Conservation (phyloP, 2,329 filamentous ascomycete genomes). For the Orbilia javanica region DNA sequence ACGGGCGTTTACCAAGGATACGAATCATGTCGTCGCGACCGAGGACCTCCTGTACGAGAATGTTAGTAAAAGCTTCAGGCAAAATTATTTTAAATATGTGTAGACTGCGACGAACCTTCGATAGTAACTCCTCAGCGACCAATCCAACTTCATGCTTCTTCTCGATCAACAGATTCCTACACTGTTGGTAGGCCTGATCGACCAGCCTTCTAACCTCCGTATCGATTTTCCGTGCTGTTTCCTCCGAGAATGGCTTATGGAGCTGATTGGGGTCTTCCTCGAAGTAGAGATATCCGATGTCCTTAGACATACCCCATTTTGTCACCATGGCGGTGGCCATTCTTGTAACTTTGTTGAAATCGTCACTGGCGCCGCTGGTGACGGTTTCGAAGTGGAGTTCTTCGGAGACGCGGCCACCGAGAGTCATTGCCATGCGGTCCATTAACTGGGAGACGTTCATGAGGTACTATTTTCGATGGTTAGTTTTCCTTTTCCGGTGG, state of each 20-base stretch:
- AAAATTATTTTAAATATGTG: background rate
- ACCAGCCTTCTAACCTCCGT: slow-evolving; percentile 90
- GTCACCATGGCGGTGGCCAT: slow-evolving; percentile 99
- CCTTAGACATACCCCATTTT: slow-evolving; percentile 98
- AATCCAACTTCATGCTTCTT: slow-evolving; percentile 91
- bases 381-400: slow-evolving; percentile 97
- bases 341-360: slow-evolving; percentile 97
- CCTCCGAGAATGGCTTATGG: slow-evolving; percentile 95
- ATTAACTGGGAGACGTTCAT: slow-evolving; percentile 97
- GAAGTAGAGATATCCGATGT: slow-evolving; percentile 93
- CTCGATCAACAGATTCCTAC: slow-evolving; percentile 81
- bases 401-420: slow-evolving; percentile 93
- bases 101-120: slow-evolving; percentile 69
- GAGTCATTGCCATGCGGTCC: slow-evolving; percentile 99
- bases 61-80: background rate
- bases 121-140: slow-evolving; percentile 90
- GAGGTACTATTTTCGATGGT: slow-evolving; percentile 72
- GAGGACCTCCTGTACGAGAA: slow-evolving; percentile 75
- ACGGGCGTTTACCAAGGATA: slow-evolving; percentile 85
- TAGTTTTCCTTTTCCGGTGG: background rate
- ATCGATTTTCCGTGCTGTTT: slow-evolving; percentile 93
- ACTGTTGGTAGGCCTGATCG: slow-evolving; percentile 91
- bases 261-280: slow-evolving; percentile 82
- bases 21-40: slow-evolving; percentile 92
- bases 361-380: slow-evolving; percentile 92